Base-by-base conservation (phyloP, 371 early-diverging fungal species). In the Mucor circinelloides region DNA sequence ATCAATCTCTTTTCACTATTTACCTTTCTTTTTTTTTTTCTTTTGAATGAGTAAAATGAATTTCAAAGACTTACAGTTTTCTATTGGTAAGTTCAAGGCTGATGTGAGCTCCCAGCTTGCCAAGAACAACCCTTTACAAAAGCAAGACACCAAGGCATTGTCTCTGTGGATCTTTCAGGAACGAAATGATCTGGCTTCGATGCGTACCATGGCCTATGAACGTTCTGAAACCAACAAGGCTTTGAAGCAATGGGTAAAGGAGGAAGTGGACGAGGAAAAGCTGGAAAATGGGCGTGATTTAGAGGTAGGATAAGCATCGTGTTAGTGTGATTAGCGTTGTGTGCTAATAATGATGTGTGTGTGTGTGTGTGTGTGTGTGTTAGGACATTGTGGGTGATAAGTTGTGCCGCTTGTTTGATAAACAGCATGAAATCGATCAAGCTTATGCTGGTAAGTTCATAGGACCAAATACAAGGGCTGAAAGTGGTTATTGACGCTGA, bases 81-180 rank as follows among this genome's bases (percentile, higher is more conserved):
- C 79, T 4, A 64, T 79, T 54, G 76, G 78, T 46, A 82, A 79
- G 59, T 64, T 82, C 13, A 76, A 76, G 17, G 68, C 77, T 2
- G 80, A 76, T 63, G 76, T 80, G 40, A 67, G 76, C n/a, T 77
- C 80, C 0, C 82, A 79, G 30, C 42, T 82, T 42, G 82, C 76
- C 1, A 75, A 67, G 36, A 82, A 73, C 42, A 82, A 82, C 65
- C 82, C 82, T 5, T 44, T 82, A 57, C 76, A 76, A 52, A 79
- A 79, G 44, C 80, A 78, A 63, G 79, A 82, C 38, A 78, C 80
- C 13, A 77, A 75, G 28, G 67, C 73, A 3, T 54, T 82, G 17
- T 75, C 79, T 19, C 28, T 72, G 2, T 82, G 82, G 82, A 82
- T 82, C 34, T 82, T 72, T 55, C 69, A 79, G 60, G 82, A 82